A percentile compares a stretch with the other conserved stretches of the same genome.
phyloP scores from a whole-genome alignment of 495 filamentous ascomycete species.

The Podospora conica region DNA sequence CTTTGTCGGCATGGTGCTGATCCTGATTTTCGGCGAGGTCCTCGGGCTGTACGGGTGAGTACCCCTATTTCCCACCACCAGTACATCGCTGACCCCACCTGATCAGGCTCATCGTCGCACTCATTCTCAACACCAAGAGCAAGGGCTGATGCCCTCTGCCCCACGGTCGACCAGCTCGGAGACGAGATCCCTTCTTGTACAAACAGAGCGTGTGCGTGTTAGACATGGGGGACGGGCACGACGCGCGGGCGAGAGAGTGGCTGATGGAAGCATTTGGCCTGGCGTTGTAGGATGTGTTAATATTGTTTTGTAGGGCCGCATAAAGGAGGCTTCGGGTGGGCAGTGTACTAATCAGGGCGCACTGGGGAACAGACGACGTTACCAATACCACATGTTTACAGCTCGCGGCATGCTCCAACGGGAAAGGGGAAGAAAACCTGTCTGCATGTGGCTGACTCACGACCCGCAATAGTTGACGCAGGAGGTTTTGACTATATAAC shows the following conservation, averaged over 20 bases:
- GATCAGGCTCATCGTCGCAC: constrained; percentile 42
- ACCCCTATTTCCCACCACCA: too few species aligned
- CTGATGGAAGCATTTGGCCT: constrained; percentile 27
- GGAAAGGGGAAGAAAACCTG: neutral
- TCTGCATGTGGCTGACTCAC: neutral
- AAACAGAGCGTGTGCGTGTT: constrained; percentile 9
- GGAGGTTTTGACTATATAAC: neutral
- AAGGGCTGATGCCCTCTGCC: constrained; percentile 36
- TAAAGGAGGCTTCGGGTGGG: constrained; percentile 9
- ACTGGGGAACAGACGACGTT: neutral
- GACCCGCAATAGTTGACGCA: neutral
- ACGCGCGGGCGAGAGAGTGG: constrained; percentile 5
- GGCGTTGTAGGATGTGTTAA: constrained; percentile 26
- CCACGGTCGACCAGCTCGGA: neutral
- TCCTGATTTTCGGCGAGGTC: constrained; percentile 97
- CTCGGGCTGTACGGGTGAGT: constrained; percentile 87
- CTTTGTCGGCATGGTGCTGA: constrained; percentile 97
- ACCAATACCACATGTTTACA: neutral
- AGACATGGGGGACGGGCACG: neutral
- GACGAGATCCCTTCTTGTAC: constrained; percentile 11
- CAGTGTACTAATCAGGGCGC: neutral
- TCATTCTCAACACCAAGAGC: constrained; percentile 51
- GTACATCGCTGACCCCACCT: constrained; percentile 1
- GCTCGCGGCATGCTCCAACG: neutral
- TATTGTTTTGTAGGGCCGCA: constrained; percentile 11